These are phyloP conservation scores for Acanthamoeba triangularis DNA, from an alignment of 208 protist species.

Conservation along the genomic window DNA sequence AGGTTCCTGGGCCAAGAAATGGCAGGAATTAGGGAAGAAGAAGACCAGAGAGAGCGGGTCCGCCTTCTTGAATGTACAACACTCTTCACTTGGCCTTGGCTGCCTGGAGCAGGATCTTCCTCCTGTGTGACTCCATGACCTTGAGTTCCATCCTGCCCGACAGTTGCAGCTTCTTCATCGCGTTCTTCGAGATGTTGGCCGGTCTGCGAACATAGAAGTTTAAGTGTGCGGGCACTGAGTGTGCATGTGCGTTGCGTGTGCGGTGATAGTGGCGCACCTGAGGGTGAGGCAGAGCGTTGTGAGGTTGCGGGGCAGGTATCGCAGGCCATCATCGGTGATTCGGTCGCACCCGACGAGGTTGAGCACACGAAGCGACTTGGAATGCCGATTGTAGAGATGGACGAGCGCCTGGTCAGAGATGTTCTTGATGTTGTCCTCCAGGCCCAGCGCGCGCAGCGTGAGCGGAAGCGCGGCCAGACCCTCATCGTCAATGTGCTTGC, in stretches of 20 bases:
- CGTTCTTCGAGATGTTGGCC: neutral
- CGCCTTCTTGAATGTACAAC: too few species aligned
- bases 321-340: neutral
- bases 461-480: neutral
- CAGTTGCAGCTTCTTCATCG: slow-evolving; percentile 6
- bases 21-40: too few species aligned
- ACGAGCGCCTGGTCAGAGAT: neutral
- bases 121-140: neutral
- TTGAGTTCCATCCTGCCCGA: neutral
- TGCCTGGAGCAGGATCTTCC: neutral
- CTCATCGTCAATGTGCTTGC: slow-evolving; percentile 20
- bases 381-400: neutral
- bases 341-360: slow-evolving; percentile 11
- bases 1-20: too few species aligned
- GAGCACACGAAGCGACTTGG: slow-evolving; percentile 24
- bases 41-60: too few species aligned
- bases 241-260: too few species aligned
- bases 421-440: slow-evolving; percentile 39
- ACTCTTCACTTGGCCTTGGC: neutral
- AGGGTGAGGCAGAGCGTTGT: neutral
- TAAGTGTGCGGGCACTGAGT: neutral
- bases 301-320: neutral
- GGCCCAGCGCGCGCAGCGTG: neutral
- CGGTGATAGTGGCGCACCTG: neutral
- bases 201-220: neutral